These are phyloP conservation scores for Pulveroboletus sp. DNA, from an alignment of 768 basidiomycete species.

Conservation along the genomic window DNA sequence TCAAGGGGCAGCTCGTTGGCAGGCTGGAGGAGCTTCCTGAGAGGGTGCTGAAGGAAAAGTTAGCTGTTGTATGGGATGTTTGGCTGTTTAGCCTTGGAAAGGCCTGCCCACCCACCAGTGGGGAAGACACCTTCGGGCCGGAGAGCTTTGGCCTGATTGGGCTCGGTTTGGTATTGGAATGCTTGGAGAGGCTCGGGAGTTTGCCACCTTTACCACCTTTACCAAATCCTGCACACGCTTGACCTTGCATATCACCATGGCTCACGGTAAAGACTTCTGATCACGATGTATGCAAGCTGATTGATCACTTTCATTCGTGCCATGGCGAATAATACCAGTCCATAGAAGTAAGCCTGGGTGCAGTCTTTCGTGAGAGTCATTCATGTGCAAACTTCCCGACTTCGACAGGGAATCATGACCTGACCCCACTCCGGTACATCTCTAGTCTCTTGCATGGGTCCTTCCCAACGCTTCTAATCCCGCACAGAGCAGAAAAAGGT, in stretches of 20 bases:
- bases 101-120: conserved; percentile 16
- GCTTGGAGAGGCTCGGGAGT: conserved; percentile 43
- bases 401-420: conserved; percentile 9
- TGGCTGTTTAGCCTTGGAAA: conserved; percentile 57
- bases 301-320: neutral
- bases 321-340: conserved; percentile 11
- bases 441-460: neutral
- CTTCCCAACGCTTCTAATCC: neutral
- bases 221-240: conserved; percentile 4
- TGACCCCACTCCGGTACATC: conserved; percentile 13
- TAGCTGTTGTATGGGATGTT: conserved; percentile 60
- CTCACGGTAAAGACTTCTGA: conserved; percentile 13
- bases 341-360: conserved; percentile 11
- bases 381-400: neutral
- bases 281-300: conserved; percentile 3
- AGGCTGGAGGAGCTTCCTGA: conserved; percentile 22
- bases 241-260: conserved; percentile 10
- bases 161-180: conserved; percentile 57
- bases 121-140: conserved; percentile 40
- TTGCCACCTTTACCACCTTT: conserved; percentile 21
- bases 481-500: conserved; percentile 16
- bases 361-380: neutral
- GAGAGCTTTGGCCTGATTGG: conserved; percentile 71
- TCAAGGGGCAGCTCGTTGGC: conserved; percentile 38
- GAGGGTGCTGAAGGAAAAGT: conserved; percentile 33